phyloP scores from a whole-genome alignment of 306 rosid genomes.

The Dalbergia cochinchinensis region DNA sequence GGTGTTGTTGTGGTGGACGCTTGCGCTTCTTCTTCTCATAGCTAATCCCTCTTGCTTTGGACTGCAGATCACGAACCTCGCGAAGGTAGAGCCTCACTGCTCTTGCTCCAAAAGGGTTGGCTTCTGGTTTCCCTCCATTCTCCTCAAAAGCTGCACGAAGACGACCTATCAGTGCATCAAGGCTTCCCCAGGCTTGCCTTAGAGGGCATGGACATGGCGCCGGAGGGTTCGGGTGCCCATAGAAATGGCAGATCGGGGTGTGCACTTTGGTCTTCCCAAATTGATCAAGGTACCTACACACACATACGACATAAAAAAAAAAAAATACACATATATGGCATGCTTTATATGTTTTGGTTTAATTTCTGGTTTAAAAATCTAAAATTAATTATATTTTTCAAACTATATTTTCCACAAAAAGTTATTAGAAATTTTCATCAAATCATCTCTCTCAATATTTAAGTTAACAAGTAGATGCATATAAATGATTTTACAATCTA shows the following conservation, averaged over 20 bases:
- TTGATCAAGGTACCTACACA: constrained; percentile 80
- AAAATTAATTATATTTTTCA: no score
- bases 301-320: neutral
- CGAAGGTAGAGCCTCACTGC: constrained; percentile 96
- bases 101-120: constrained; percentile 94
- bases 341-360: no score
- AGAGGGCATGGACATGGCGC: constrained; percentile 99
- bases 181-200: constrained; percentile 98
- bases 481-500: no score
- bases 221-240: constrained; percentile 94
- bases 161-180: constrained; percentile 94
- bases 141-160: constrained; percentile 96
- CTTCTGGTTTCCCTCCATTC: constrained; percentile 96
- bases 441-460: no score
- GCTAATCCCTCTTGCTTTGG: constrained; percentile 97
- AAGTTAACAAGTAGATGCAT: no score
- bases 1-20: constrained; percentile 59
- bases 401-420: no score
- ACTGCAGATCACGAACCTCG: constrained; percentile 96
- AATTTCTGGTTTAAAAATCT: no score
- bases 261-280: constrained; percentile 98
- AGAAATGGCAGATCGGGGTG: constrained; percentile 90
- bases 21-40: constrained; percentile 96
- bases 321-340: neutral
- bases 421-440: no score